Percentiles rank a stretch among this genome's conserved stretches.
Evolutionary conservation across 768 basidiomycete genomes (phyloP).

Genomic region (Suillus subluteus): DNA sequence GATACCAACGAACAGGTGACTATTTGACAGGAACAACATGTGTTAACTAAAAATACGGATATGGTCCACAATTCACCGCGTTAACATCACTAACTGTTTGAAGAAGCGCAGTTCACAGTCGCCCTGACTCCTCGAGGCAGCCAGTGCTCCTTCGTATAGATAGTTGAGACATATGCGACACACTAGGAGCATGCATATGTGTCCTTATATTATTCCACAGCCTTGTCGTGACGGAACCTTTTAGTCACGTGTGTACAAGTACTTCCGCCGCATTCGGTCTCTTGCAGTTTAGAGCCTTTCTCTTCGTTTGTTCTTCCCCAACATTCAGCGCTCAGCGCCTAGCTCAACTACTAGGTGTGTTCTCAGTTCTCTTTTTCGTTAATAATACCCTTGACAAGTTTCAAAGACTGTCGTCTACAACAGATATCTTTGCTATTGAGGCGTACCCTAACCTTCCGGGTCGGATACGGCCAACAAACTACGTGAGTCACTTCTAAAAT

Average conservation of each 20-base stretch:
- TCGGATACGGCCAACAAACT: slow-evolving; percentile 15
- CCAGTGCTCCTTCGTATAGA: slow-evolving; percentile 3
- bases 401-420: neutral
- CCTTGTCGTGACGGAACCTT: slow-evolving; percentile 1
- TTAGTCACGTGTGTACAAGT: slow-evolving; percentile 19
- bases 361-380: neutral
- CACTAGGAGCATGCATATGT: slow-evolving; percentile 19
- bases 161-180: slow-evolving; percentile 3
- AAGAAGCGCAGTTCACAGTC: slow-evolving; percentile 9
- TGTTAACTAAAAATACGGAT: neutral
- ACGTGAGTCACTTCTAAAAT: slow-evolving; percentile 9
- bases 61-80: neutral
- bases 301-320: slow-evolving; percentile 18
- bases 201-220: slow-evolving; percentile 24
- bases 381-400: neutral
- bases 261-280: slow-evolving; percentile 20
- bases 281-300: slow-evolving; percentile 19
- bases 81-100: slow-evolving; percentile 1
- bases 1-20: neutral
- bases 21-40: slow-evolving; percentile 12
- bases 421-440: slow-evolving; percentile 11
- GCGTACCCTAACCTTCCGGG: slow-evolving; percentile 16
- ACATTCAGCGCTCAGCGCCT: neutral
- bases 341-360: slow-evolving; percentile 10
- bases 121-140: slow-evolving; percentile 29